Evolutionary conservation across 805 yeast genomes (phyloP), one percentile per base, ranked within the genome.

Genomic region (Cyberlindnera misumaiensis): DNA sequence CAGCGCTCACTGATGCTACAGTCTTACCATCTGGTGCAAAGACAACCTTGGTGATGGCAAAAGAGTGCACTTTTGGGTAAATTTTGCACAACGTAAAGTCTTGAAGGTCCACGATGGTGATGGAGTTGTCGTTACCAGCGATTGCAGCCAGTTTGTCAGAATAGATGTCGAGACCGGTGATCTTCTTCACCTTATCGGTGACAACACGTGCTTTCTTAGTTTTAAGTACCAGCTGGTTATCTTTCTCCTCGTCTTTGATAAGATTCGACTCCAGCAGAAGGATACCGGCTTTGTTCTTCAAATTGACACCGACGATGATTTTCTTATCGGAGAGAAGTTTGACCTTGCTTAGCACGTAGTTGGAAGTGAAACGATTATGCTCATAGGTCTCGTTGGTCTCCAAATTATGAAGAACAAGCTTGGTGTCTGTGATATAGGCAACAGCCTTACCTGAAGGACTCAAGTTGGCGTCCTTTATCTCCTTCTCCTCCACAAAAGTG

Each of bases 1-100:
- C 84, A 2, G 89, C 94, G 26, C 90, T 80, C 0, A 77, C 80
- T 16, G 86, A 73, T 3, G 86, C 90, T 35, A 86, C 60, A 39
- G 68, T 69, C 36, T 72, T 62, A 7, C 89, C 87, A 53, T 76
- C 69, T 11, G 83, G 80, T 4, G 87, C 79, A 43, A 86, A 79
- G 3, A 75, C 64, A 9, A 85, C 75, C 32, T 73, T 70, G 0
- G 96, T 87, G 37, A 87, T 78, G 18, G 94, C 87, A 57, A 84
- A 84, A 8, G 71, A 65, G 56, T 88, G 96, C n/a, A 83, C 77
- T 43, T 81, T 73, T 31, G 71, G 70, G 39, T 77, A 63, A 6
- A 67, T 62, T 41, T 71, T 75, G 18, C 76, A 49, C 11, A 70
- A 58, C 31, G 70, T 67, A 42, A 88, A 71, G 44, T 70, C 75